Evolutionary conservation across 805 yeast genomes (phyloP), one percentile per base, ranked within the genome.

Genomic region (Metschnikowia cubensis): DNA sequence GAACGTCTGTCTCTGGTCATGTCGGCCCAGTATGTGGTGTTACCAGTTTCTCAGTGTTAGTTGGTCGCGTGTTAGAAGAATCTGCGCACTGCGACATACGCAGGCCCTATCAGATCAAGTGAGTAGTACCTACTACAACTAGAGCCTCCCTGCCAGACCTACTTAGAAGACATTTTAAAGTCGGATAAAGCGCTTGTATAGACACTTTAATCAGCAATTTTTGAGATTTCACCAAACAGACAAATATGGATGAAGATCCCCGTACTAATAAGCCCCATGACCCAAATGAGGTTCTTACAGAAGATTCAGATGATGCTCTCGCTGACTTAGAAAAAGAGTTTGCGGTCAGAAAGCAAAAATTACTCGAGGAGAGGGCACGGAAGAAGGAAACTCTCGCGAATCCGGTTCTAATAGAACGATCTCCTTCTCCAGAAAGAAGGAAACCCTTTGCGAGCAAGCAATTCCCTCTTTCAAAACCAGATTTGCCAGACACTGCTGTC

Each of bases 1-100:
- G 79, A 76, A 48, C 84, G 75, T 59, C 89, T 71, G 6, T 75
- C 71, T 52, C 83, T 67, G 45, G 70, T 53, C 77, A 72, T 73
- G 15, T 42, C 21, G 32, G 46, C 17, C 44, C 37, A 34, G 45
- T 42, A 15, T 20, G 6, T 20, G 36, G 20, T 33, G 45, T 41
- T 31, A 25, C 36, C 20, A 31, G 44, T 41, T 38, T 38, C 18
- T 38, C 31, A 31, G 37, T 42, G 31, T 11, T 34, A 22, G 29
- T 34, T 33, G 37, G 45, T 42, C 45, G 45, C 45, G 45, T 42
- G 45, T 32, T 42, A 42, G 36, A 33, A 42, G 36, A 42, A 42
- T 21, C 45, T 42, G 45, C 45, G 45, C 45, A 33, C 37, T 15
- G 37, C 37, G 45, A 42, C 37, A 42, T 42, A 33, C 45, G 37